These are phyloP conservation scores for Vigna unguiculata DNA, from an alignment of 306 rosid genomes.

Conservation along the genomic window DNA sequence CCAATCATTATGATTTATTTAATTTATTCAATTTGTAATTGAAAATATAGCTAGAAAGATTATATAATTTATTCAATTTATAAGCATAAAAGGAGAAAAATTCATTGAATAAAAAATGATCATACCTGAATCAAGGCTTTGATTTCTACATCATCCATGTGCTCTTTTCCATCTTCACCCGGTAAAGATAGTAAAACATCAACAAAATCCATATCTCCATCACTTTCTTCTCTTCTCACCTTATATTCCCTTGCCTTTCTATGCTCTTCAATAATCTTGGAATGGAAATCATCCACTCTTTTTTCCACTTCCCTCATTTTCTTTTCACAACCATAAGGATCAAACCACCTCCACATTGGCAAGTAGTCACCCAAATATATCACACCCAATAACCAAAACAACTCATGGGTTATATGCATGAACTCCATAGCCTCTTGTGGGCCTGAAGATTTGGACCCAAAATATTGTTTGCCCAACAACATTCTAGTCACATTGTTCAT, in stretches of 20 bases:
- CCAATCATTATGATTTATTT: too few relatives aligned
- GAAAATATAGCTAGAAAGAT: too few relatives aligned
- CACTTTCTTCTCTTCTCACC: slow-evolving; percentile 31
- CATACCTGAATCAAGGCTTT: slow-evolving; percentile 91
- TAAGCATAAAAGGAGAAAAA: too few relatives aligned
- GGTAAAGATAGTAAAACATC: slow-evolving; percentile 88
- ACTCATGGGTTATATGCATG: slow-evolving; percentile 89
- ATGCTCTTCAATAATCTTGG: slow-evolving; percentile 82
- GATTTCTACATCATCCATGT: slow-evolving; percentile 84
- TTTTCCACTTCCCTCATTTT: slow-evolving; percentile 88
- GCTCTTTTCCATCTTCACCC: slow-evolving; percentile 78
- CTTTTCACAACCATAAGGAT: slow-evolving; percentile 82
- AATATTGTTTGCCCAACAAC: slow-evolving; percentile 85
- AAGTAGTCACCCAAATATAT: slow-evolving; percentile 88
- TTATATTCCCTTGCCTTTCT: slow-evolving; percentile 46
- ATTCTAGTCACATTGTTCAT: slow-evolving; percentile 96
- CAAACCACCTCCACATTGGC: slow-evolving; percentile 97
- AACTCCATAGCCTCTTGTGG: slow-evolving; percentile 88
- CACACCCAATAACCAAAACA: slow-evolving; percentile 84
- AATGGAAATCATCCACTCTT: slow-evolving; percentile 88
- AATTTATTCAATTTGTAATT: neutral
- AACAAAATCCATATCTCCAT: slow-evolving; percentile 78
- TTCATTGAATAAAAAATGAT: neutral
- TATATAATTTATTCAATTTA: too few relatives aligned
- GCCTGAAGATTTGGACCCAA: slow-evolving; percentile 74